phyloP scores from a whole-genome alignment of 257 asterid genomes.

The Nicotiana tomentosiformis region DNA sequence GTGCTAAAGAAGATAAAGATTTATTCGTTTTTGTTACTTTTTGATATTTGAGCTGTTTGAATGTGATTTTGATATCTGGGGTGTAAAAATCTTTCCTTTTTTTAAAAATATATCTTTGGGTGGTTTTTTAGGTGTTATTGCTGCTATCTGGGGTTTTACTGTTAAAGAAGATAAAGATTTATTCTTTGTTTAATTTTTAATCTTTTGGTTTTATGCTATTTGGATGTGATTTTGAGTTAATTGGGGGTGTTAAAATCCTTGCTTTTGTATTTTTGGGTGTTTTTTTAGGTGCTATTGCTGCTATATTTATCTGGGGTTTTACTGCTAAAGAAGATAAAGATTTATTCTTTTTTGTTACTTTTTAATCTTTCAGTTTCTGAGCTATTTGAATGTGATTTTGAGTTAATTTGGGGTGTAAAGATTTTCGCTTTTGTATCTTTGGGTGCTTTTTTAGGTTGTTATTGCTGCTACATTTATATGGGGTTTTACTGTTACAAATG shows the following conservation, averaged over 20 bases:
- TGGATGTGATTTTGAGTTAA: neutral
- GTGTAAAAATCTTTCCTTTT: neutral
- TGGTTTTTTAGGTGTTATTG: neutral
- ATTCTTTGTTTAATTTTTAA: neutral
- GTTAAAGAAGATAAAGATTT: slow-evolving; percentile 3
- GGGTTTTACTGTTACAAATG: no score
- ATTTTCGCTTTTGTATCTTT: no score
- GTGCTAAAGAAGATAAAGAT: neutral
- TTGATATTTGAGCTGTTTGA: slow-evolving; percentile 1
- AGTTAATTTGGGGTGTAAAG: neutral
- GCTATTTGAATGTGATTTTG: neutral
- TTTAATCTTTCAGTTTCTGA: neutral
- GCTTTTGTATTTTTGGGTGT: no score
- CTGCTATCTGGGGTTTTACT: no score
- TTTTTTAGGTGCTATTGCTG: no score
- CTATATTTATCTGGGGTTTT: no score
- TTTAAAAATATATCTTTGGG: neutral
- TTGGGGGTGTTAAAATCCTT: neutral
- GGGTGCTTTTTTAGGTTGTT: no score
- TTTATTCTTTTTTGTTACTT: no score
- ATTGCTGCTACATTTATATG: no score
- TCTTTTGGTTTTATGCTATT: neutral
- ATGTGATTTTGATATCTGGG: neutral
- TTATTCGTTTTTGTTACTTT: neutral
- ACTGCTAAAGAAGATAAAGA: no score